phyloP scores from a whole-genome alignment of 306 rosid genomes.

The Begonia fuchsioides region DNA sequence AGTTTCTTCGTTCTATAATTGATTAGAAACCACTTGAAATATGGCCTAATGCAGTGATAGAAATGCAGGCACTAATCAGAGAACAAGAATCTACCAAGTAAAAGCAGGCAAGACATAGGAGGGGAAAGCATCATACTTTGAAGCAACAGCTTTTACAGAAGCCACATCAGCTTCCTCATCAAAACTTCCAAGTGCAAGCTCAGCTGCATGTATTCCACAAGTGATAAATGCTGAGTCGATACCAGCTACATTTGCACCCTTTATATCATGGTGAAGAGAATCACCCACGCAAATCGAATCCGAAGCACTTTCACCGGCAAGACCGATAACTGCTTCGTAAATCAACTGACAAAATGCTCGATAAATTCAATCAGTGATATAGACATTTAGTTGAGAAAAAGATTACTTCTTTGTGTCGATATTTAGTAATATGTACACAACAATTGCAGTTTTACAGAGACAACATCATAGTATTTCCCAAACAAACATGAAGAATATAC shows the following conservation, averaged over 20 bases:
- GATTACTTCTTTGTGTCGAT: no score
- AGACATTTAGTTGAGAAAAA: no score
- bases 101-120: conserved; percentile 68
- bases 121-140: conserved; percentile 55
- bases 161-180: conserved; percentile 46
- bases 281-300: conserved; percentile 81
- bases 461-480: no score
- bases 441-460: no score
- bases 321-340: conserved; percentile 61
- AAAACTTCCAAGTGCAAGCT: conserved; percentile 50
- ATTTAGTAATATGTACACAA: no score
- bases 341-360: conserved; percentile 40
- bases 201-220: conserved; percentile 69
- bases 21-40: no score
- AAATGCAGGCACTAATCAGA: not conserved
- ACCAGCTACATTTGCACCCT: conserved; percentile 81
- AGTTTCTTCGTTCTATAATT: not conserved
- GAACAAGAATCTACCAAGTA: conserved; percentile 35
- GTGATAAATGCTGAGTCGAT: conserved; percentile 54
- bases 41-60: not conserved
- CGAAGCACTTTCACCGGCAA: conserved; percentile 47
- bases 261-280: conserved; percentile 90
- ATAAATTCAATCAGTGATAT: not conserved
- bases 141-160: conserved; percentile 46
- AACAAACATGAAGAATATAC: no score